Percentiles rank a stretch among this genome's conserved stretches.
These are phyloP conservation scores for Colletotrichum godetiae DNA, from an alignment of 2,329 filamentous ascomycete genomes.

Conservation along the genomic window DNA sequence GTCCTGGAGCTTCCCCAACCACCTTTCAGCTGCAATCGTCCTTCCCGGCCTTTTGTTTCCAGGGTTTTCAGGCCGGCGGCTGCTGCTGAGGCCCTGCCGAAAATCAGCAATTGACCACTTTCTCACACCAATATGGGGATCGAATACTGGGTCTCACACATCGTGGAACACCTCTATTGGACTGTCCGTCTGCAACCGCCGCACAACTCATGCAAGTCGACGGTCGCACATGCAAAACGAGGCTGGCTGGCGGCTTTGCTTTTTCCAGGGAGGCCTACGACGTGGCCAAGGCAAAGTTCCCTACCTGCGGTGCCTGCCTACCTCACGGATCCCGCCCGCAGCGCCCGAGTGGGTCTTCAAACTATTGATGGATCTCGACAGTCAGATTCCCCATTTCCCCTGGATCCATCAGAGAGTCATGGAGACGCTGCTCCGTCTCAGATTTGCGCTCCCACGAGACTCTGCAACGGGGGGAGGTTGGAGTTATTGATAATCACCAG, in stretches of 20 bases:
- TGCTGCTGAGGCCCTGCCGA: conserved; percentile 14
- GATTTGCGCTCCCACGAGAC: conserved; percentile 1
- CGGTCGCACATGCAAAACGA: conserved; percentile 34
- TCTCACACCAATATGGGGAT: not conserved
- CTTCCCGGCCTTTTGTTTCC: conserved; percentile 13
- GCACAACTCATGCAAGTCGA: conserved; percentile 30
- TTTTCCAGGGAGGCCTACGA: conserved; percentile 33
- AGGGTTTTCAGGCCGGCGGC: conserved; percentile 8
- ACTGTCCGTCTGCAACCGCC: conserved; percentile 27
- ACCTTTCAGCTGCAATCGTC: conserved; percentile 26
- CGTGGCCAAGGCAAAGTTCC: conserved; percentile 33
- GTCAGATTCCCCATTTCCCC: conserved; percentile 21
- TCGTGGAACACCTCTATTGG: conserved; percentile 47
- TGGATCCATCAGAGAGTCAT: conserved; percentile 7
- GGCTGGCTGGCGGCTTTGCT: conserved; percentile 29
- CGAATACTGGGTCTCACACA: conserved; percentile 36
- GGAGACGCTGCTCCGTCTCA: conserved; percentile 16
- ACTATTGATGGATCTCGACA: conserved; percentile 13
- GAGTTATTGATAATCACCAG: conserved; percentile 27
- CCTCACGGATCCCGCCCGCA: conserved; percentile 30
- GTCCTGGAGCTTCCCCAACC: conserved; percentile 26
- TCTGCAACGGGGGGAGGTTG: conserved; percentile 21
- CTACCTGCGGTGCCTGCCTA: conserved; percentile 14
- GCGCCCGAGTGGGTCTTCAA: conserved; percentile 21
- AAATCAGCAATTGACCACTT: conserved; percentile 9